Percentiles rank a stretch among this genome's conserved stretches.
phyloP scores from a whole-genome alignment of 371 early-diverging fungal species.

The Syncephalastrum contaminatum region DNA sequence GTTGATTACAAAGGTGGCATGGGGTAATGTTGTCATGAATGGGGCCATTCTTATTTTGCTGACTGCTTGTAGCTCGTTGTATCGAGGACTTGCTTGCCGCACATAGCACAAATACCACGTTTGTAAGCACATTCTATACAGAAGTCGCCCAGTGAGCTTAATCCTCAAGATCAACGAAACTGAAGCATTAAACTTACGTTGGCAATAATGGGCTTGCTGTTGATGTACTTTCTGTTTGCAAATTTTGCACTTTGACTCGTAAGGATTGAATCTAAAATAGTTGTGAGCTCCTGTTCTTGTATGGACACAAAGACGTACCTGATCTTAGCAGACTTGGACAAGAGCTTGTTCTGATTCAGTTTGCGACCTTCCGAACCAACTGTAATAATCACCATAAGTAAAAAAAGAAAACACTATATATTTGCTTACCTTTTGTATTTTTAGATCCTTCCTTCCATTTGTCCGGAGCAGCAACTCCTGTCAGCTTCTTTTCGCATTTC shows the following conservation, averaged over 20 bases:
- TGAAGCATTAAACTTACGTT: slow-evolving; percentile 38
- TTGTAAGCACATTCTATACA: slow-evolving; percentile 62
- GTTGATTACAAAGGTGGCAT: too few species aligned
- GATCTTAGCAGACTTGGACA: slow-evolving; percentile 59
- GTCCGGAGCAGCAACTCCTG: slow-evolving; percentile 61
- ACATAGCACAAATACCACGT: slow-evolving; percentile 79
- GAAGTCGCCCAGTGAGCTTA: neutral
- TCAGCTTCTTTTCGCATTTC: slow-evolving; percentile 72
- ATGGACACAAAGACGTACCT: slow-evolving; percentile 29
- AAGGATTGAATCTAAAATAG: slow-evolving; percentile 40
- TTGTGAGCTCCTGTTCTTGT: neutral
- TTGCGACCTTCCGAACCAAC: slow-evolving; percentile 56
- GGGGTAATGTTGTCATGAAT: too few species aligned
- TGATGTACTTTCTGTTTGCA: slow-evolving; percentile 71
- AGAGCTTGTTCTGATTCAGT: slow-evolving; percentile 67
- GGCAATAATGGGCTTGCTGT: slow-evolving; percentile 66
- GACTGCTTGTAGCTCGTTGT: slow-evolving; percentile 63
- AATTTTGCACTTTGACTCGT: slow-evolving; percentile 61
- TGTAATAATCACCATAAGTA: slow-evolving; percentile 7
- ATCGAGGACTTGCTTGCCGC: slow-evolving; percentile 73
- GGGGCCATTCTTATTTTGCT: slow-evolving; percentile 33
- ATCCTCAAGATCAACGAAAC: neutral
- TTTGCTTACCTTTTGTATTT: slow-evolving; percentile 44
- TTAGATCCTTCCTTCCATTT: slow-evolving; percentile 73
- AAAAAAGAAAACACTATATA: neutral